phyloP scores from a whole-genome alignment of 1,284 basidiomycete genomes.

The Neotropicomus parvogracilis region DNA sequence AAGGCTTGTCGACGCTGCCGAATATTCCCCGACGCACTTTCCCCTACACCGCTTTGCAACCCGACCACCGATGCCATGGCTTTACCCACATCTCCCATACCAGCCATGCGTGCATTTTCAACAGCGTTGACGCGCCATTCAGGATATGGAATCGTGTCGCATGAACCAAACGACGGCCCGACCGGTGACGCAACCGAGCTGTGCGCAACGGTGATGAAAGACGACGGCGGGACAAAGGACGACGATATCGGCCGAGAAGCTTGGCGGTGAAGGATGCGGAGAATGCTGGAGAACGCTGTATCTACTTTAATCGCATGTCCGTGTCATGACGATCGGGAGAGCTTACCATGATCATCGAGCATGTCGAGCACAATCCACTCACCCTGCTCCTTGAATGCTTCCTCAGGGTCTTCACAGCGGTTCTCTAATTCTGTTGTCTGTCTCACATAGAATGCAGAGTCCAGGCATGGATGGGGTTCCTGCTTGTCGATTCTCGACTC shows the following conservation, averaged over 20 bases:
- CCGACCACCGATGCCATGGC: constrained; percentile 49
- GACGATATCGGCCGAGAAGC: constrained; percentile 42
- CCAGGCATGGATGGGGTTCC: background rate
- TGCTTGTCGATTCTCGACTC: constrained; percentile 17
- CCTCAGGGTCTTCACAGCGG: background rate
- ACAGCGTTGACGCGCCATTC: constrained; percentile 55
- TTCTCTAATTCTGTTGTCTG: constrained; percentile 4
- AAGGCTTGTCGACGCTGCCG: constrained; percentile 21
- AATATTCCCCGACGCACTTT: constrained; percentile 23
- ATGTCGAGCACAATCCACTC: constrained; percentile 62
- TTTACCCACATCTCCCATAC: constrained; percentile 50
- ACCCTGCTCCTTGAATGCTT: constrained; percentile 21
- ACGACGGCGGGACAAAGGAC: constrained; percentile 42
- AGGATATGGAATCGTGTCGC: constrained; percentile 51
- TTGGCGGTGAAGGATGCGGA: constrained; percentile 60
- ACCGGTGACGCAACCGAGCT: constrained; percentile 3
- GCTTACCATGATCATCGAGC: constrained; percentile 48
- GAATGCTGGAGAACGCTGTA: constrained; percentile 51
- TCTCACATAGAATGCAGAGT: background rate
- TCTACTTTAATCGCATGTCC: background rate
- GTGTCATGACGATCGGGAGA: background rate
- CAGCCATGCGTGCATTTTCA: constrained; percentile 49
- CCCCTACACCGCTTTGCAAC: constrained; percentile 27
- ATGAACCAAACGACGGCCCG: constrained; percentile 15
- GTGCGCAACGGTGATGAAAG: constrained; percentile 25